Evolutionary conservation across 306 rosid species (phyloP), one percentile per base, ranked within the genome.

Genomic region (Trifolium pratense): DNA sequence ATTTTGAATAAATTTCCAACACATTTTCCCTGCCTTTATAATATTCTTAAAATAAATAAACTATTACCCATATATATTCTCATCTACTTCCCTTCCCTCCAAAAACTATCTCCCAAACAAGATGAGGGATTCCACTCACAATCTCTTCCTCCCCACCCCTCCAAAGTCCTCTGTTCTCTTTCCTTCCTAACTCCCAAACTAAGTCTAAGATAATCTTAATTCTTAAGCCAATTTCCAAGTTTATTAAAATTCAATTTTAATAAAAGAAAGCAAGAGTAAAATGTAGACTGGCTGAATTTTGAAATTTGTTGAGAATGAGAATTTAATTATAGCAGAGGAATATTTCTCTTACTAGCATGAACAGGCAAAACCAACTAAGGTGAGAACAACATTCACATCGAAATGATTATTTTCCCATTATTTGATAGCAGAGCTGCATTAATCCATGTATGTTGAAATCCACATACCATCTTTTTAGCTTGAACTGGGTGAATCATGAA

Each of bases 231-330:
- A 17, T 53, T 52, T 20, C 52, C 45, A 52, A 46, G 48, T 43
- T 43, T 12, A 62, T 17, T 34, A 42, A 58, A 60, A 59, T 42
- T 61, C 66, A 66, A 66, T n/a, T 81, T 81, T 49, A 63, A 14
- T 7, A 37, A 32, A 43, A 66, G 13, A 43, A 56, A 23, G 3
- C 48, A 71, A 11, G 52, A 51, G 40, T n/a, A n/a, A n/a, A 49
- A 53, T 18, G 17, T 53, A 52, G 25, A 49, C 20, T 4, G 12
- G 17, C 34, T 52, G 58, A 53, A 55, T 37, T 62, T 69, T 62
- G 32, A 49, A 49, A 49, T 49, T 61, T 40, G 23, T 9, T 26
- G 60, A 37, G 53, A 42, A 42, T 42, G 71, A 53, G 29, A 15
- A 52, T 29, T 9, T 9, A 40, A 8, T 17, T 7, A 32, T 63